These are phyloP conservation scores for Russula emetica DNA, from an alignment of 768 basidiomycete species.

Conservation along the genomic window DNA sequence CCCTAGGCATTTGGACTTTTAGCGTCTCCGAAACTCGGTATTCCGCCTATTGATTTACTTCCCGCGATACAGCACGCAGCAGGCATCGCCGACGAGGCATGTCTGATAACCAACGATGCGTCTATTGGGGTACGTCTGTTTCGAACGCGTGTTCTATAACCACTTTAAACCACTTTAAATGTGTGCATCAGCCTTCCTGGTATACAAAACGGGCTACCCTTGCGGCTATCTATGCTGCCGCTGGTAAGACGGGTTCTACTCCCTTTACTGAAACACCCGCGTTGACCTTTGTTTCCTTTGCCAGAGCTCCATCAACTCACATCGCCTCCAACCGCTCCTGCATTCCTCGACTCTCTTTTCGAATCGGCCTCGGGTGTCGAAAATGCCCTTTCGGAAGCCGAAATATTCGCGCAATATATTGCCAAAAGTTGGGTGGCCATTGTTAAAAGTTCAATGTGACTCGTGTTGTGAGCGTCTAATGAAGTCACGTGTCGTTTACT, in stretches of 20 bases:
- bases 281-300: not conserved
- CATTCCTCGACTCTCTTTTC: slow-evolving; percentile 65
- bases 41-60: slow-evolving; percentile 54
- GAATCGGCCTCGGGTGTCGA: slow-evolving; percentile 45
- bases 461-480: not conserved
- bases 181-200: slow-evolving; percentile 56
- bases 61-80: slow-evolving; percentile 59
- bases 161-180: slow-evolving; percentile 7
- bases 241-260: slow-evolving; percentile 42
- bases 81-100: slow-evolving; percentile 66
- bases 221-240: slow-evolving; percentile 65
- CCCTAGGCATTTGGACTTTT: slow-evolving; percentile 69
- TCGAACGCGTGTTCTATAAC: not conserved
- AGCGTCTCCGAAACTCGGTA: slow-evolving; percentile 45
- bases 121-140: slow-evolving; percentile 50
- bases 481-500: not conserved
- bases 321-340: slow-evolving; percentile 61
- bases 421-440: slow-evolving; percentile 70
- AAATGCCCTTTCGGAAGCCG: slow-evolving; percentile 47
- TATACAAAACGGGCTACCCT: slow-evolving; percentile 64
- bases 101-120: slow-evolving; percentile 50
- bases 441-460: slow-evolving; percentile 47
- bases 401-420: slow-evolving; percentile 56
- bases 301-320: slow-evolving; percentile 74
- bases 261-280: not conserved